phyloP scores from a whole-genome alignment of 73 alveolate genomes.

The Durusdinium trenchii region DNA sequence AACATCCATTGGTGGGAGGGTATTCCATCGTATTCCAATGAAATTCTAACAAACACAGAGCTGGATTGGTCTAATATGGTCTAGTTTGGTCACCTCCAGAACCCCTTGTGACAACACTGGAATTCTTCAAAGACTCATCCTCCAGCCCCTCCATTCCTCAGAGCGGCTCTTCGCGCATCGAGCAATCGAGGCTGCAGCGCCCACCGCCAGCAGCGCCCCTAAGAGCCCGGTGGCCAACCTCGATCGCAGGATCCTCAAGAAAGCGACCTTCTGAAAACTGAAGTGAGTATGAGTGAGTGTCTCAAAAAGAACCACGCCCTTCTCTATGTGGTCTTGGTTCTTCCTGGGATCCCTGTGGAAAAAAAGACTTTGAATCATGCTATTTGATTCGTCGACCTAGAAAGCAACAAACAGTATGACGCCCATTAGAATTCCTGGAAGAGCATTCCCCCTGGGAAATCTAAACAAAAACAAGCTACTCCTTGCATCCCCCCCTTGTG shows the following conservation, averaged over 20 bases:
- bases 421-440: neutral
- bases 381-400: neutral
- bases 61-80: no score
- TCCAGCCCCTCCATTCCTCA: no score
- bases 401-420: neutral
- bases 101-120: no score
- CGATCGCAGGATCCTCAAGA: neutral
- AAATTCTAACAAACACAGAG: no score
- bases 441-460: neutral
- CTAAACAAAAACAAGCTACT: neutral
- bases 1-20: no score
- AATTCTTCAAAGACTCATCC: no score
- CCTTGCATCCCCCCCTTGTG: neutral
- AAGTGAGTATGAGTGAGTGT: no score
- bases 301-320: no score
- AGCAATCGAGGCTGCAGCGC: neutral
- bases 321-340: no score
- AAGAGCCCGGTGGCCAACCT: neutral
- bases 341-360: neutral
- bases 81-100: no score
- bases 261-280: no score
- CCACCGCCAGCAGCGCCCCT: slow-evolving; percentile 6
- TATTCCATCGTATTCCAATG: no score
- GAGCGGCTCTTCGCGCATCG: neutral
- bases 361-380: neutral